These are phyloP conservation scores for Astragalus membranaceus DNA, from an alignment of 306 rosid species.

Conservation along the genomic window DNA sequence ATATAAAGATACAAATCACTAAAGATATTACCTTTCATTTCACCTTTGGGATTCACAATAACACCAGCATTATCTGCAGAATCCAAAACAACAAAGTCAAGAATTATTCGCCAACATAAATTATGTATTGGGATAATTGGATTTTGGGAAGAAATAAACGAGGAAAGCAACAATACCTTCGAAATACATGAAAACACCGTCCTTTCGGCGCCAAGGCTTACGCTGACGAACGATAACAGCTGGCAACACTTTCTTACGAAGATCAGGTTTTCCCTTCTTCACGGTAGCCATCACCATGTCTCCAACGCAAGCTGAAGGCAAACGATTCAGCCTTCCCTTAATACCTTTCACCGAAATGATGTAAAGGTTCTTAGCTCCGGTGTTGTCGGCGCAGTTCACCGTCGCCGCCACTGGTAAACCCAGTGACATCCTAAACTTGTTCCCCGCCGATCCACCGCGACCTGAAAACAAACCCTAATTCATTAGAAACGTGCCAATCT, in stretches of 20 bases:
- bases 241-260: constrained; percentile 83
- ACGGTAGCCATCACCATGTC: constrained; percentile 98
- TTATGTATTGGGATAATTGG: no score
- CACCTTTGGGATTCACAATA: constrained; percentile 85
- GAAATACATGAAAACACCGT: constrained; percentile 87
- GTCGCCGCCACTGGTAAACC: constrained; percentile 98
- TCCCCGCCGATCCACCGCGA: constrained; percentile 85
- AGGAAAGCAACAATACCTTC: constrained; percentile 38
- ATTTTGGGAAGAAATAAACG: no score
- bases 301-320: constrained; percentile 89
- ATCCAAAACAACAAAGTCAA: neutral
- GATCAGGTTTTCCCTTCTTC: constrained; percentile 87
- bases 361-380: constrained; percentile 90
- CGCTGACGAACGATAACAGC: constrained; percentile 89
- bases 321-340: constrained; percentile 74
- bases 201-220: constrained; percentile 96
- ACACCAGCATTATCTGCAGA: constrained; percentile 81
- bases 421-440: constrained; percentile 86
- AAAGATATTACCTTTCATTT: constrained; percentile 60
- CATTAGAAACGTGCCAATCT: neutral
- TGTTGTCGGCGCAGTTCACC: constrained; percentile 87
- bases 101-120: neutral
- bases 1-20: neutral
- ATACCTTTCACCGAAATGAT: constrained; percentile 87
- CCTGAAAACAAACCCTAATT: constrained; percentile 22